A percentile compares a stretch with the other conserved stretches of the same genome.
Conservation (phyloP, 2,329 filamentous ascomycete genomes). For the Exserohilum rostratum region DNA sequence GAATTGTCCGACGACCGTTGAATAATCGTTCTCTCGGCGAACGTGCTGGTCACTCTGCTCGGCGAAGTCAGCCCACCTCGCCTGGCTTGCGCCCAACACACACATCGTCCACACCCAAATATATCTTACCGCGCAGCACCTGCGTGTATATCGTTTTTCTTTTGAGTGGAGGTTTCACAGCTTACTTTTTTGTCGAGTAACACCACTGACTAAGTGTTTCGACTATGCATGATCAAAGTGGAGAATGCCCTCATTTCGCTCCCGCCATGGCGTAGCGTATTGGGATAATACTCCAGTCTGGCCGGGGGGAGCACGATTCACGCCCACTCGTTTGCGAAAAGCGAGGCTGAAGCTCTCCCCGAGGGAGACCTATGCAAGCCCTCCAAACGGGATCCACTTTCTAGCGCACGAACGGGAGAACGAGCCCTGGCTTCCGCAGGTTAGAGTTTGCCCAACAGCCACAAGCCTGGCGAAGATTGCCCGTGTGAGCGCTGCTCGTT, state of each 20-base stretch:
- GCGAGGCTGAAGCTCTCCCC: background rate
- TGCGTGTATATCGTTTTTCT: background rate
- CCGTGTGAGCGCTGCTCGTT: background rate
- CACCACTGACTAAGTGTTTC: background rate
- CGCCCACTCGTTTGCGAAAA: background rate
- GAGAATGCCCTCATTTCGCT: constrained; percentile 7
- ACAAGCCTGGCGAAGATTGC: background rate
- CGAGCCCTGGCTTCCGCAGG: constrained; percentile 1
- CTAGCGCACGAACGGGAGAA: constrained; percentile 3
- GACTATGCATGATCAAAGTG: constrained; percentile 1
- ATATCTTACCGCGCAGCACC: background rate
- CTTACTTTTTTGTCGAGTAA: background rate
- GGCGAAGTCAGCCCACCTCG: background rate
- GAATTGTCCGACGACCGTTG: background rate
- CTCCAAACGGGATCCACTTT: constrained; percentile 7
- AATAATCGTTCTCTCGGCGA: background rate
- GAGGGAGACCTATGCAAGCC: background rate
- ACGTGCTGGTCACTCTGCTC: background rate
- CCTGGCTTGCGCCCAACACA: background rate
- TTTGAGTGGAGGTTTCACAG: background rate
- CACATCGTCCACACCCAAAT: background rate
- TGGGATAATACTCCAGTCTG: background rate
- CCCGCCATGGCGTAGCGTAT: constrained; percentile 1
- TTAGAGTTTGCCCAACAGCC: constrained; percentile 9
- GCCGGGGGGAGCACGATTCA: background rate